Evolutionary conservation across 1,139 yeast genomes (phyloP), one percentile per base, ranked within the genome.

Genomic region (Hyphopichia burtonii): DNA sequence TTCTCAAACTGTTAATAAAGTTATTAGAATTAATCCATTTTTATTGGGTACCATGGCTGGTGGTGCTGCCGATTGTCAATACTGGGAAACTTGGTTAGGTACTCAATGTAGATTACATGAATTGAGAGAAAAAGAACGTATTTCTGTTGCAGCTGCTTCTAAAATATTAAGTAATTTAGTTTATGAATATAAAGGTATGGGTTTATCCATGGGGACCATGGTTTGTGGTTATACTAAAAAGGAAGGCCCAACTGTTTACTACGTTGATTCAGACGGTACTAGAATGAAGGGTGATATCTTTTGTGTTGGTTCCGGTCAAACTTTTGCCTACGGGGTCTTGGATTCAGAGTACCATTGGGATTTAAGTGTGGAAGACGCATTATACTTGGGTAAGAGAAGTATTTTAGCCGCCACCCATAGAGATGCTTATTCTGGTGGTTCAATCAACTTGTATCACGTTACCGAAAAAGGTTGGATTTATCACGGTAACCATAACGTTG

Each of bases 31-130:
- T 68, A 94, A 94, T 66, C 97, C 98, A 41, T 86, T 87, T 60
- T 70, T 93, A 53, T 77, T 93, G 56, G 99, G 99, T 51, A 93
- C 99, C 27, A 84, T 93, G 97, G 99, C 99, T 31, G 99, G 99
- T 68, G 98, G 98, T 73, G 99, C 99, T 40, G 99, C 99, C 22
- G 99, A 93, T 69, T 93, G 99, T 76, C 99, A 94, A 66, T 94
- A 77, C 67, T 93, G 99, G 99, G 98, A 93, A 70, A 89, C 97
- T 23, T 93, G 98, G 98, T 77, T 93, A 50, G 99, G 99, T 51
- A 76, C 96, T 17, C 98, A 93, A 68, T 93, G 99, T 71, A 79
- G 99, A 59, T 72, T 93, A 55, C 96, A 91, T 64, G 99, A 93
- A 65, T 77, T 93, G 58, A 80, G 96, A 60, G 94, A 91, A 65